These are phyloP conservation scores for Hypoxylon sp. DNA, from an alignment of 2,329 filamentous ascomycete species.

Conservation along the genomic window DNA sequence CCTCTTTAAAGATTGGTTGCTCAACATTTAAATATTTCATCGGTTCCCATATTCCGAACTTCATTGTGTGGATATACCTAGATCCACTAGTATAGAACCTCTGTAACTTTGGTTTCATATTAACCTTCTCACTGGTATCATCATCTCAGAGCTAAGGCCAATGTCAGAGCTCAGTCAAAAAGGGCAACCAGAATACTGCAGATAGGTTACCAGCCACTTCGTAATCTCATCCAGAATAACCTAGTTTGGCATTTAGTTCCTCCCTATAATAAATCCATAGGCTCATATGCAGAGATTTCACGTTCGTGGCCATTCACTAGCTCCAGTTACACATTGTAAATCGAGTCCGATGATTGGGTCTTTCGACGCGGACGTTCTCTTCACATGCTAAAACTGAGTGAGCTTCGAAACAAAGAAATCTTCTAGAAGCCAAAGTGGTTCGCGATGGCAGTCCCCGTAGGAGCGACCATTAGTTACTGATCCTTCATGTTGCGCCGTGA, in stretches of 20 bases:
- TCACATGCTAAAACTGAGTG: background rate
- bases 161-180: background rate
- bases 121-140: background rate
- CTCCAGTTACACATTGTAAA: background rate
- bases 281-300: background rate
- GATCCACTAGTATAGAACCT: background rate
- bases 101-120: background rate
- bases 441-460: conserved; percentile 9
- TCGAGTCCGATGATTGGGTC: background rate
- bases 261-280: background rate
- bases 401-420: background rate
- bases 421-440: background rate
- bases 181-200: background rate
- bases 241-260: background rate
- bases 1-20: conserved; percentile 13
- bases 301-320: background rate
- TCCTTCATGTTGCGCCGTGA: conserved; percentile 20
- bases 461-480: conserved; percentile 22
- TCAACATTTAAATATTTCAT: conserved; percentile 2
- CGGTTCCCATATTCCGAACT: background rate
- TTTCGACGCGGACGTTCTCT: background rate
- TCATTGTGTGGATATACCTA: background rate
- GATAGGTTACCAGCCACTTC: background rate
- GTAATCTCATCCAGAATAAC: background rate
- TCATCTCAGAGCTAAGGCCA: background rate